Base-by-base conservation (phyloP, 345 rosid species). In the Salix suchowensis region DNA sequence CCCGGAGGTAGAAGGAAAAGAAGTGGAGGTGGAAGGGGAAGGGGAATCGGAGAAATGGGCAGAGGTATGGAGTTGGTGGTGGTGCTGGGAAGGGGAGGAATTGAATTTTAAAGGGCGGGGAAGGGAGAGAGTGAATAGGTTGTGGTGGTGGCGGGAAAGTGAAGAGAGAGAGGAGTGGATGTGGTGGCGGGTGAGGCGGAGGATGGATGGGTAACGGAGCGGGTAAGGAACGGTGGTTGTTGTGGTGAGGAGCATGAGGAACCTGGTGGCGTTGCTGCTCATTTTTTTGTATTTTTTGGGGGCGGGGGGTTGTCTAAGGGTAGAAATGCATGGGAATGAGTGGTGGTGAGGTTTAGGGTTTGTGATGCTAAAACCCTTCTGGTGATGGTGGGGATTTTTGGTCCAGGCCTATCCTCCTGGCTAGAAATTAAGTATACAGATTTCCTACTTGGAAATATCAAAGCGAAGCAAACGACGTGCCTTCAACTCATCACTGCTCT, bases 261-360 rank as follows among this genome's bases (percentile, higher is more conserved):
- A 78, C 71, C 92, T 84, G 64, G 91, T 77, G 83, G 91, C 50
- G 50, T 46, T 81, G 82, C 84, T 80, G 75, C 90, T 85, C 97
- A 93, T 92, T 54, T 44, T 36, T 34, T 4, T 30, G 32, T 30
- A 5, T 4, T 34, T 34, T 34, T 34, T 34, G 6, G 65, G 36
- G 36, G 37, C 30, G 15, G 16, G 30, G 7, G 30, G 36, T 11
- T 10, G 44, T 23, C 23, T 24, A 23, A 66, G 48, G 15, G 65
- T 13, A 30, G 70, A 72, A 73, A 39, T 61, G 74, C 78, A 68
- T 67, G 44, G 64, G 24, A 48, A 13, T 46, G 50, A 14, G 50
- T 46, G 62, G 14, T 16, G 32, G 7, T 28, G 76, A 3, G 23
- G 77, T 30, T 16, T 26, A 3, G 70, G 79, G 12, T 1, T 72